A percentile compares a stretch with the other conserved stretches of the same genome.
Evolutionary conservation across 805 yeast genomes (phyloP).

Genomic region (Lachancea thermotolerans): DNA sequence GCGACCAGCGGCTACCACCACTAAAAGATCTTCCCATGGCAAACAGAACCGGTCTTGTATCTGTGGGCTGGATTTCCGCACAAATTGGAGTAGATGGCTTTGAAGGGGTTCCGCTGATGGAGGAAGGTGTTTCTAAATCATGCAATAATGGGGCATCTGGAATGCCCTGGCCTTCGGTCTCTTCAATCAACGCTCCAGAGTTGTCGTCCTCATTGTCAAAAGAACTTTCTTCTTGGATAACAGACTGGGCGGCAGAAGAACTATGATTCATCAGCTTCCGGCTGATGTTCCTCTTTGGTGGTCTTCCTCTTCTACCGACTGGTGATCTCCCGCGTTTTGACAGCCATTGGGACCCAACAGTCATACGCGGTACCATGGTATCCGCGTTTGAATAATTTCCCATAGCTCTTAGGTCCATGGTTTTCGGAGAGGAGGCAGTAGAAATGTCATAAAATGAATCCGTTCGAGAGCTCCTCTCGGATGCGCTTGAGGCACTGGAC

Average conservation of each 20-base stretch:
- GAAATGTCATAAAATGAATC: slow-evolving; percentile 37
- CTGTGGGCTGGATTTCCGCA: neutral
- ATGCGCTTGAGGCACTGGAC: slow-evolving; percentile 34
- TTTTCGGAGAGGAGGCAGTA: slow-evolving; percentile 25
- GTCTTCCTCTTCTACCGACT: slow-evolving; percentile 13
- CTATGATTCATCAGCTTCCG: slow-evolving; percentile 16
- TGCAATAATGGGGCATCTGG: too few relatives aligned
- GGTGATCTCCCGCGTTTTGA: slow-evolving; percentile 25
- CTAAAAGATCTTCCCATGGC: slow-evolving; percentile 11
- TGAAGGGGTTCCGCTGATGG: slow-evolving; percentile 5
- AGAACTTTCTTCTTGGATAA: slow-evolving; percentile 29
- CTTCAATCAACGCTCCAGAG: slow-evolving; percentile 1
- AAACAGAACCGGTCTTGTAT: slow-evolving; percentile 5
- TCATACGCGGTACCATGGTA: slow-evolving; percentile 9
- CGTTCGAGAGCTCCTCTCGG: slow-evolving; percentile 36
- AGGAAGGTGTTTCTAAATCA: neutral
- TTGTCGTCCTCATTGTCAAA: slow-evolving; percentile 19
- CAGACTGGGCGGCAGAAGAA: slow-evolving; percentile 21
- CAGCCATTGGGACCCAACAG: slow-evolving; percentile 9
- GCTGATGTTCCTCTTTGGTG: slow-evolving; percentile 15
- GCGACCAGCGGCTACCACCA: slow-evolving; percentile 21
- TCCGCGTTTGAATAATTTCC: slow-evolving; percentile 4
- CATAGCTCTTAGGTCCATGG: slow-evolving; percentile 15
- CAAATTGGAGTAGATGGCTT: slow-evolving; percentile 3
- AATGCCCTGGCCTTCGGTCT: neutral